phyloP scores from a whole-genome alignment of 495 filamentous ascomycete genomes.

The Tuber melanosporum region DNA sequence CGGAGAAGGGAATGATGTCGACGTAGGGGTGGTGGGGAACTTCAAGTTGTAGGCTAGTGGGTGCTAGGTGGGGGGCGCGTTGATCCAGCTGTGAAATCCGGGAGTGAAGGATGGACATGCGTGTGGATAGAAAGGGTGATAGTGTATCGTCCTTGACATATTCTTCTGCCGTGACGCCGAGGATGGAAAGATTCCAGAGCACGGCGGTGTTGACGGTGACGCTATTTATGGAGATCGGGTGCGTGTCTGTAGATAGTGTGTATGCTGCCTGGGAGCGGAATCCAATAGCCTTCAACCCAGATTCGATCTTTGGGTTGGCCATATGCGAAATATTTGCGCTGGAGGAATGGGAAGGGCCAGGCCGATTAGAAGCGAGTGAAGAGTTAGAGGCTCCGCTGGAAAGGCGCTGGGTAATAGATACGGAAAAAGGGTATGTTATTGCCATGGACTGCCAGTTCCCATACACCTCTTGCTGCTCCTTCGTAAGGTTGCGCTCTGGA shows the following conservation, averaged over 20 bases:
- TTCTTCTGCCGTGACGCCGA: conserved; percentile 13
- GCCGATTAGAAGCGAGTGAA: background rate
- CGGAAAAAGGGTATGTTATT: conserved; percentile 33
- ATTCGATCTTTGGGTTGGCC: background rate
- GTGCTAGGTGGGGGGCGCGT: conserved; percentile 46
- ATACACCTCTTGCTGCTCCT: conserved; percentile 19
- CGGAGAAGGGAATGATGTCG: conserved; percentile 51
- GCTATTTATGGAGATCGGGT: conserved; percentile 9
- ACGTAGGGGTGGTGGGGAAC: conserved; percentile 51
- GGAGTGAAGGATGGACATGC: background rate
- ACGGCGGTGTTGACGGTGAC: conserved; percentile 18
- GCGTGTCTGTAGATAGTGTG: background rate
- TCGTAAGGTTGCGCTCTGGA: conserved; percentile 7
- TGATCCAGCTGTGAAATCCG: background rate
- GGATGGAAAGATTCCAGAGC: conserved; percentile 17
- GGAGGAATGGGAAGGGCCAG: background rate
- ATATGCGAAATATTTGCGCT: background rate
- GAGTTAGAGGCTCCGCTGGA: background rate
- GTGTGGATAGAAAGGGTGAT: conserved; percentile 18
- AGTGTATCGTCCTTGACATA: conserved; percentile 18
- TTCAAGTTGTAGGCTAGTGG: conserved; percentile 47
- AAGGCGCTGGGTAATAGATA: conserved; percentile 15
- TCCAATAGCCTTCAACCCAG: conserved; percentile 8
- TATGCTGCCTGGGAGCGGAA: conserved; percentile 9
- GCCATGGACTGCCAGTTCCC: conserved; percentile 25